Evolutionary conservation across 2,329 filamentous ascomycete genomes (phyloP).

Genomic region (Hypoxylon sp.): DNA sequence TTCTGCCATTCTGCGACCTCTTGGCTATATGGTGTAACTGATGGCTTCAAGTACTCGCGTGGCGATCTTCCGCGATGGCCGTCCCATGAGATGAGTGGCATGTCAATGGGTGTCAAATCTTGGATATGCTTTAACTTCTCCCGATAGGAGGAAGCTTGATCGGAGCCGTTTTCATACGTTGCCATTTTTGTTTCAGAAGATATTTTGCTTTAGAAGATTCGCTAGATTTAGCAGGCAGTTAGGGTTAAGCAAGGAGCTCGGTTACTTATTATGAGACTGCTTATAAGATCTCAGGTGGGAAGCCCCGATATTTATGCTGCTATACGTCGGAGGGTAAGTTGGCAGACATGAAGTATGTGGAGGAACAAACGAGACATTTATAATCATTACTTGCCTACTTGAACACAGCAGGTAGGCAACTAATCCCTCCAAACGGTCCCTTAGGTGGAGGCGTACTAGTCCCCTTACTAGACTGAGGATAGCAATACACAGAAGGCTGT

Average conservation of each 20-base stretch:
- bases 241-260: conserved; percentile 5
- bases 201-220: conserved; percentile 5
- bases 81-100: conserved; percentile 35
- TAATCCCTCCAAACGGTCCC: too few species aligned
- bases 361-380: not conserved
- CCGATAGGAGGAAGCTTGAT: conserved; percentile 25
- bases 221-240: conserved; percentile 4
- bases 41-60: conserved; percentile 32
- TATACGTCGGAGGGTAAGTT: not conserved
- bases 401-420: too few species aligned
- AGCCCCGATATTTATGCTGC: conserved; percentile 1
- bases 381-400: not conserved
- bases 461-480: too few species aligned
- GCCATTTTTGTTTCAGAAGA: conserved; percentile 14
- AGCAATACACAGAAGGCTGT: too few species aligned
- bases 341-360: not conserved
- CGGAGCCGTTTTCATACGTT: conserved; percentile 12
- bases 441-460: too few species aligned
- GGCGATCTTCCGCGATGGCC: conserved; percentile 32
- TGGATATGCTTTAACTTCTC: conserved; percentile 30
- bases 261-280: not conserved
- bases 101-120: conserved; percentile 34
- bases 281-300: conserved; percentile 6
- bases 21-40: conserved; percentile 24
- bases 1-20: conserved; percentile 30